Base-by-base conservation (phyloP, 2,329 filamentous ascomycete genomes). In the Tolypocladium inflatum region DNA sequence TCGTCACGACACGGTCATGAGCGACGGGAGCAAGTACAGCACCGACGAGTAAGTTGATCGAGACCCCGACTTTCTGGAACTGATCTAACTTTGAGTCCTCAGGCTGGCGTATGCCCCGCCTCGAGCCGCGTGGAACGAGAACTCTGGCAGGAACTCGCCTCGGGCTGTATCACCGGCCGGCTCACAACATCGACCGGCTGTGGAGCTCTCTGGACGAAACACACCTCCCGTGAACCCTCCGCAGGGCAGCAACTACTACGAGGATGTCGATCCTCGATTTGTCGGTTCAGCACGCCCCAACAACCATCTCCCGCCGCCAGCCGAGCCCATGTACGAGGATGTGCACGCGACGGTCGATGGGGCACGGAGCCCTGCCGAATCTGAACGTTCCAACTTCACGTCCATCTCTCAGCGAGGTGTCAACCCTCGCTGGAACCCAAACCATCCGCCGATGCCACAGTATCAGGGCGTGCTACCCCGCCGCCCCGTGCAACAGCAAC, bases 231-330 rank as follows among this genome's bases (percentile, higher is more conserved):
- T 66, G 45, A 68, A 67, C 55, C 64, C 64, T 9, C 68, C 64
- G 23, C 61, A 64, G 60, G 70, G 63, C 54, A 75, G 67, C 65
- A 74, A 81, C 61, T 97, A 97, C 74, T 96, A 95, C 68, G 94
- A 97, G 78, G 93, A 97, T 70, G 85, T 96, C 15, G 91, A 96
- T 63, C 91, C 93, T 51, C 89, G 86, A 58, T 97, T 97, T 67
- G 88, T 85, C 39, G 80, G 61, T 55, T 71, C 73, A 56, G 63
- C 60, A 60, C 69, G 60, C 58, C 66, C 54, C 59, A 69, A 57
- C 60, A 64, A 66, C 13, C 60, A 64, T 54, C 35, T 52, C 37
- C 66, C 66, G 26, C 65, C 68, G 26, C 66, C 68, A 10, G 61
- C 75, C 56, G 74, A 76, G 53, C 67, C 67, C 39, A 79, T 78